Percentiles rank a stretch among this genome's conserved stretches.
phyloP scores from a whole-genome alignment of 768 basidiomycete species.

The Rhizopogon rudus region DNA sequence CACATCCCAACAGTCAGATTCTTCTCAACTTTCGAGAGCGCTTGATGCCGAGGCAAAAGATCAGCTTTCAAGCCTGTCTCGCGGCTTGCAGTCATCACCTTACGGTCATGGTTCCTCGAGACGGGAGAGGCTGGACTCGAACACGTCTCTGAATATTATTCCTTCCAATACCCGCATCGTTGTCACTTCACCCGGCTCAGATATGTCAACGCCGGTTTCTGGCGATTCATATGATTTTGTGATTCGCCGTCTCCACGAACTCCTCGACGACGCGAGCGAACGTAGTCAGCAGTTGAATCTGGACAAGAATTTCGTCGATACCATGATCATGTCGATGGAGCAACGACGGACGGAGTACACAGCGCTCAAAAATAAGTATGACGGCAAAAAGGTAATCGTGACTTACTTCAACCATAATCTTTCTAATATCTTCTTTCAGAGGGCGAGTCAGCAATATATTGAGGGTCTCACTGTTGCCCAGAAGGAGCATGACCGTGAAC shows the following conservation, averaged over 20 bases:
- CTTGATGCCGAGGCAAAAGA: constrained; percentile 9
- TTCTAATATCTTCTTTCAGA: constrained; percentile 37
- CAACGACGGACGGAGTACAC: constrained; percentile 53
- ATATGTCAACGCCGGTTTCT: constrained; percentile 16
- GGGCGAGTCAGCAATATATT: constrained; percentile 87
- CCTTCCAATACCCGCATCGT: constrained; percentile 34
- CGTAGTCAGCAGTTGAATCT: constrained; percentile 62
- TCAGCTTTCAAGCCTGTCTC: constrained; percentile 7
- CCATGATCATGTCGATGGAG: constrained; percentile 63
- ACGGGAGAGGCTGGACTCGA: constrained; percentile 23
- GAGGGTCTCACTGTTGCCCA: constrained; percentile 91
- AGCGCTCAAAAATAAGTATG: constrained; percentile 71
- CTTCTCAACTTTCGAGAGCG: not conserved
- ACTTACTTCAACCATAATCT: not conserved
- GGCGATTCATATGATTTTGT: constrained; percentile 42
- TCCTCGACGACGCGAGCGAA: constrained; percentile 53
- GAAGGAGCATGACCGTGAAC: constrained; percentile 90
- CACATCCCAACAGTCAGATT: not conserved
- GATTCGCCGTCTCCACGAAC: constrained; percentile 52
- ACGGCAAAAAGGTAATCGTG: constrained; percentile 78
- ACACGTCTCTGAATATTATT: constrained; percentile 14
- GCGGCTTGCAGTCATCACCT: constrained; percentile 11
- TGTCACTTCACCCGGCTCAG: constrained; percentile 38
- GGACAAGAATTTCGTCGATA: constrained; percentile 69
- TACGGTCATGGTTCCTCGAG: constrained; percentile 2